Conservation (phyloP, 805 yeast species). For the Starmerella gropengiesseri region DNA sequence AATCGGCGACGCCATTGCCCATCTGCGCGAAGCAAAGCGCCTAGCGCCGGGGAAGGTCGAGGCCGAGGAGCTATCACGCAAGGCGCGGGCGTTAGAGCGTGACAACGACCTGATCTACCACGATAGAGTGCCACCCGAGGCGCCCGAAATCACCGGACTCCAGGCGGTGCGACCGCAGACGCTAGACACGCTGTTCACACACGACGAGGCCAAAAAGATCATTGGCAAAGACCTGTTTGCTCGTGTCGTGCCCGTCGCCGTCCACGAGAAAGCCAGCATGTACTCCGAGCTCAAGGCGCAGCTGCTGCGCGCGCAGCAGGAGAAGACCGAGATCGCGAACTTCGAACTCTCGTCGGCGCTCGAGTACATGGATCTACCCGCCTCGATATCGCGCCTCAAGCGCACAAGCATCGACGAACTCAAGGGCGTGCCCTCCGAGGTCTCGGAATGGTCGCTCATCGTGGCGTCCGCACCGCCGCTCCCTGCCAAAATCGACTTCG, state of each 20-base stretch:
- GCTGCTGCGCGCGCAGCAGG: conserved; percentile 60
- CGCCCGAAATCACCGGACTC: conserved; percentile 57
- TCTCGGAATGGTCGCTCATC: conserved; percentile 33
- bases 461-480: conserved; percentile 11
- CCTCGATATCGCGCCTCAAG: conserved; percentile 24
- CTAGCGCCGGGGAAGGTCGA: conserved; percentile 10
- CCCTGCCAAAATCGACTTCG: conserved; percentile 19
- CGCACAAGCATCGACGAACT: neutral
- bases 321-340: conserved; percentile 62
- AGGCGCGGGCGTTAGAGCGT: conserved; percentile 39
- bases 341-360: conserved; percentile 69
- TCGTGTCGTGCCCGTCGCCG: conserved; percentile 71
- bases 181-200: conserved; percentile 31
- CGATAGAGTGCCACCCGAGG: conserved; percentile 54
- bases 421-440: conserved; percentile 31
- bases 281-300: conserved; percentile 86
- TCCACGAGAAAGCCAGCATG: conserved; percentile 75
- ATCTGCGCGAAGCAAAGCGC: conserved; percentile 39
- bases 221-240: conserved; percentile 53
- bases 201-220: conserved; percentile 33
- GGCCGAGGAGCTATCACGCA: conserved; percentile 25
- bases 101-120: conserved; percentile 90
- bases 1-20: conserved; percentile 69
- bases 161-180: conserved; percentile 56
- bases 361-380: conserved; percentile 69